These are phyloP conservation scores for Heliamphora pulchella DNA, from an alignment of 179 eudicot species.

Conservation along the genomic window DNA sequence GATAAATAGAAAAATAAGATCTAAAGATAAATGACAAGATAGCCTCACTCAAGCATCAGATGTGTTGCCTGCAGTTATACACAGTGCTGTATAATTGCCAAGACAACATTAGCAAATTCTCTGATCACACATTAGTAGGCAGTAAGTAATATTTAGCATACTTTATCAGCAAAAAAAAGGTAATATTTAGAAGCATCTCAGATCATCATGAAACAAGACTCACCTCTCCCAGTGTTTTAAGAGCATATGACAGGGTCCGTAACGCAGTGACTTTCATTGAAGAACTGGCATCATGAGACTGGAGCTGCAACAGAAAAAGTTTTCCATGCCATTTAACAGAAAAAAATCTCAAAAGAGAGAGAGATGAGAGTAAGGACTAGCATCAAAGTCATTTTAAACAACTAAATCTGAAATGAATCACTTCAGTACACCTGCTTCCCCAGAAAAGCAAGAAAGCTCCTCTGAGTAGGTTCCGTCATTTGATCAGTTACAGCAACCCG, in stretches of 20 bases:
- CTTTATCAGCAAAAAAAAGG: neutral
- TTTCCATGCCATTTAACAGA: slow-evolving; percentile 7
- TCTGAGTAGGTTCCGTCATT: slow-evolving; percentile 97
- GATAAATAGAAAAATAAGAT: neutral
- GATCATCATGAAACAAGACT: slow-evolving; percentile 12
- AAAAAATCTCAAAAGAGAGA: no score
- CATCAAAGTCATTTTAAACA: neutral
- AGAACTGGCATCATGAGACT: slow-evolving; percentile 64
- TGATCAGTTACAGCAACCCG: slow-evolving; percentile 93
- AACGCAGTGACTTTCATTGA: slow-evolving; percentile 74
- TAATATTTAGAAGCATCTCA: neutral
- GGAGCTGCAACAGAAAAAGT: slow-evolving; percentile 53
- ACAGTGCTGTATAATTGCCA: neutral
- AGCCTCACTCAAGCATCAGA: neutral
- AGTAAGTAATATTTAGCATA: neutral
- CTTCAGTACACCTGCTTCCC: slow-evolving; percentile 71
- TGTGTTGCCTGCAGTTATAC: neutral
- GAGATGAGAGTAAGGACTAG: neutral
- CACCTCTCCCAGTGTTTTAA: slow-evolving; percentile 92
- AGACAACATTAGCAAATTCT: neutral
- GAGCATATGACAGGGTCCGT: slow-evolving; percentile 77
- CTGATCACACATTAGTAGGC: neutral
- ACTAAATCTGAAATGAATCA: slow-evolving; percentile 13
- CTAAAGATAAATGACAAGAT: neutral
- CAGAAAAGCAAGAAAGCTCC: slow-evolving; percentile 71